Percentiles rank a stretch among this genome's conserved stretches.
Evolutionary conservation across 768 basidiomycete genomes (phyloP).

Genomic region (Russula sp.): DNA sequence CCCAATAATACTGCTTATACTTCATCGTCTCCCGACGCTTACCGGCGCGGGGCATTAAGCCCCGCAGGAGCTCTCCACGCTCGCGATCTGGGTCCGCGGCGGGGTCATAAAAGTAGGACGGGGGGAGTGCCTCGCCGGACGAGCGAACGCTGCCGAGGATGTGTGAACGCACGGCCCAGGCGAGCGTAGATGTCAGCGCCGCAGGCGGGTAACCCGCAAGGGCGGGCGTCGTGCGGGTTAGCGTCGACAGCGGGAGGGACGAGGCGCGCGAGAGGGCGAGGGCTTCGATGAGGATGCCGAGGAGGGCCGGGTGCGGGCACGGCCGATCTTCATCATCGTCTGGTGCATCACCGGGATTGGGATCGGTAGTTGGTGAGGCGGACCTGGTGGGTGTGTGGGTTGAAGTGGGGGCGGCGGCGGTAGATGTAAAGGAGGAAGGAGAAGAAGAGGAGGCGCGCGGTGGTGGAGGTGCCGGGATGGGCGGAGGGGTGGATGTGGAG

Average conservation of each 20-base stretch:
- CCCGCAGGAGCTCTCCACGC: conserved; percentile 13
- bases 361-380: not conserved
- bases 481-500: not conserved
- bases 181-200: conserved; percentile 3
- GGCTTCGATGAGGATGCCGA: conserved; percentile 17
- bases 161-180: conserved; percentile 15
- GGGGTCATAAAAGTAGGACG: conserved; percentile 19
- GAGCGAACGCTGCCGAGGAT: conserved; percentile 15
- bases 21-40: conserved; percentile 76
- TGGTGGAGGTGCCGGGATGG: not conserved
- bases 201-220: not conserved
- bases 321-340: not conserved
- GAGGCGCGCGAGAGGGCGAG: conserved; percentile 22
- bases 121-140: conserved; percentile 14
- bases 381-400: not conserved
- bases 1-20: conserved; percentile 81
- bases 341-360: not conserved
- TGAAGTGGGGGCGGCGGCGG: too few species aligned
- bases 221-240: conserved; percentile 3
- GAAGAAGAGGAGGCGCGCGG: not conserved
- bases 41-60: conserved; percentile 44
- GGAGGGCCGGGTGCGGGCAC: conserved; percentile 15
- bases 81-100: conserved; percentile 16
- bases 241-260: conserved; percentile 5
- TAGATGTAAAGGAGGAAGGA: not conserved